Conservation (phyloP, 192 early-diverging fungal genomes). For the Oehlia diaphana region DNA sequence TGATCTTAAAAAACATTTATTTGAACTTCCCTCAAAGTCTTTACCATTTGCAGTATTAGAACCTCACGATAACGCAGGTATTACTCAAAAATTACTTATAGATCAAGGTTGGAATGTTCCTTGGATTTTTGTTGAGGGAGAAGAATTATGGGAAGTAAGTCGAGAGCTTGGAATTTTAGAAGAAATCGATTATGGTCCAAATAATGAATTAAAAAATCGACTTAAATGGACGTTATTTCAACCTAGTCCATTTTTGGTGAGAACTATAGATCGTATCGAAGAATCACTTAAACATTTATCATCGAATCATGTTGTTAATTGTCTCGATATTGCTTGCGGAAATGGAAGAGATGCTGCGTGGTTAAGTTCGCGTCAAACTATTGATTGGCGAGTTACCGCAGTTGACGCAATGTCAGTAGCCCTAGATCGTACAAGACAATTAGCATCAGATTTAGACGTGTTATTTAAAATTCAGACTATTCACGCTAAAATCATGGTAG, state of each 20-base stretch:
- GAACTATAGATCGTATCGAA: conserved; percentile 34
- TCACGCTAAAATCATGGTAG: conserved; percentile 30
- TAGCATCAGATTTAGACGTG: conserved; percentile 18
- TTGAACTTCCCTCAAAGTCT: conserved; percentile 42
- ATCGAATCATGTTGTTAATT: conserved; percentile 23
- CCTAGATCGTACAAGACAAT: conserved; percentile 29
- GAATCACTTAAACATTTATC: background rate
- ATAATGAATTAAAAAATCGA: background rate
- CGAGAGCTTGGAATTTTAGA: conserved; percentile 31
- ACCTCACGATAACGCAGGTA: conserved; percentile 12
- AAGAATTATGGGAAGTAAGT: conserved; percentile 13
- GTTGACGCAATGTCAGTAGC: conserved; percentile 30
- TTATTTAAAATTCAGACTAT: conserved; percentile 9
- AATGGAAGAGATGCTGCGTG: conserved; percentile 40
- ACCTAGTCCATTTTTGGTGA: conserved; percentile 36
- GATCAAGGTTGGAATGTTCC: conserved; percentile 38
- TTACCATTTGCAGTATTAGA: conserved; percentile 42
- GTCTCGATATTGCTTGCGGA: conserved; percentile 46
- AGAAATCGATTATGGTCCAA: background rate
- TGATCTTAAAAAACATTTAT: conserved; percentile 29
- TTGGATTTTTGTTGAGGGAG: conserved; percentile 34
- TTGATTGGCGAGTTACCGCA: conserved; percentile 35
- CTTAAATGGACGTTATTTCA: conserved; percentile 33
- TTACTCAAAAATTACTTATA: conserved; percentile 25
- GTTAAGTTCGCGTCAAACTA: conserved; percentile 30